Conservation (phyloP, 2,329 filamentous ascomycete species). For the Dendrostoma leiphaemia region DNA sequence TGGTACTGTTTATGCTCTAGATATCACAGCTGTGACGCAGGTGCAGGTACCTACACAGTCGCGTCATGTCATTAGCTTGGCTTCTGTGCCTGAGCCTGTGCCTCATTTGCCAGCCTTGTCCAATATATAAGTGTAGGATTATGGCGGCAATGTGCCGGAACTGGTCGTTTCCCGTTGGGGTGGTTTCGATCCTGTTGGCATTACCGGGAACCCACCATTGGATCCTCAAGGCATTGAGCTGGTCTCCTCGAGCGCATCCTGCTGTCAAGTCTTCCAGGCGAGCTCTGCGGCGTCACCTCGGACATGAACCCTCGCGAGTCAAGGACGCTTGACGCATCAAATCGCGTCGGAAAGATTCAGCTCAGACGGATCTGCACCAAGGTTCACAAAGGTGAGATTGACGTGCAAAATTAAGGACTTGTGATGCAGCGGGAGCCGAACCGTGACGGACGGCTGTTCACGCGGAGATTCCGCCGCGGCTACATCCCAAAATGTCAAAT, state of each 20-base stretch:
- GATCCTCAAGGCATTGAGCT: no score
- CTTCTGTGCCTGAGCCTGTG: no score
- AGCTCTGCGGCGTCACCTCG: not conserved
- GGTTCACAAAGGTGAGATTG: conserved; percentile 1
- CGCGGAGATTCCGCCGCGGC: not conserved
- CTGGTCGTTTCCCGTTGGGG: no score
- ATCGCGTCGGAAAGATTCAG: not conserved
- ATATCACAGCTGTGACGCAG: not conserved
- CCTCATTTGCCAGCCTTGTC: no score
- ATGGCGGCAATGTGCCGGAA: no score
- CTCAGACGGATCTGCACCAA: not conserved
- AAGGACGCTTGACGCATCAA: not conserved
- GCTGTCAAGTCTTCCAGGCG: not conserved
- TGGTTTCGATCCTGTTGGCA: no score
- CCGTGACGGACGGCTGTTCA: not conserved
- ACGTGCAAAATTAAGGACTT: conserved; percentile 14
- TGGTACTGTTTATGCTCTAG: not conserved
- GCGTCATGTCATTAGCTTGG: not conserved
- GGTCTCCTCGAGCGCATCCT: not conserved
- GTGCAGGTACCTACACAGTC: not conserved
- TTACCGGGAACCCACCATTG: no score
- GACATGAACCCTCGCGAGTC: not conserved
- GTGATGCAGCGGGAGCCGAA: conserved; percentile 2
- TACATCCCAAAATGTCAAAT: conserved; percentile 5
- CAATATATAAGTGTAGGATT: no score